Evolutionary conservation across 257 asterid species (phyloP), one percentile per base, ranked within the genome.

Genomic region (Solanum gracilifrons): DNA sequence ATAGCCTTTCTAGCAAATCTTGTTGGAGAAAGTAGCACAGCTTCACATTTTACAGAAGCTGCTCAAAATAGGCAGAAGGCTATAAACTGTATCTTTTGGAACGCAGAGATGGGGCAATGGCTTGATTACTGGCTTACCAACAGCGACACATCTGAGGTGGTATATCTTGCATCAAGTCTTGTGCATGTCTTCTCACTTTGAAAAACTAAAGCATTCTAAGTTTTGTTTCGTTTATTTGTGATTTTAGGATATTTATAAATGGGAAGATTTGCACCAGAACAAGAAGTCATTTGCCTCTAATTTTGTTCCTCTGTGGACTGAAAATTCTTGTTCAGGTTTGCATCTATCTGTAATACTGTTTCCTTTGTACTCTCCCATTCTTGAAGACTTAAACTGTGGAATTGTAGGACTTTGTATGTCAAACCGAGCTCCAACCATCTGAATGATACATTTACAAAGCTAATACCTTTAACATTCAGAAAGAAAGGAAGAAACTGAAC

Each of bases 51-150:
- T 88, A 88, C 33, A 15, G 88, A 93, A 88, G 97, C 95, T 88
- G 91, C 98, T 43, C 80, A 87, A 90, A 91, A 93, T 66, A 90
- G 98, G 84, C 90, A 93, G 75, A 92, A 82, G 88, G 96, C 99
- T 13, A 93, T 97, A 58, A 84, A 92, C 85, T 91, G 98, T 82
- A 82, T 96, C 55, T 82, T 95, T 20, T 97, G 99, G 99, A 94
- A 93, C 9, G 6, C 85, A 2, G 96, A 94, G 86, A 93, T 84
- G 93, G 90, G 93, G 25, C 99, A 97, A 37, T 97, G 99, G 99
- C 90, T 93, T 39, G 99, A 97, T 92, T 96, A 95, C 93, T 95
- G 98, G 98, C 89, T 97, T 80, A 60, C 21, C 41, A 86, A 88
- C 71, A 86, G 88, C 75, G 74, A 83, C 39, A 84, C 87, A 32